Base-by-base conservation (phyloP, 805 yeast genomes). In the Brettanomyces custersianus region DNA sequence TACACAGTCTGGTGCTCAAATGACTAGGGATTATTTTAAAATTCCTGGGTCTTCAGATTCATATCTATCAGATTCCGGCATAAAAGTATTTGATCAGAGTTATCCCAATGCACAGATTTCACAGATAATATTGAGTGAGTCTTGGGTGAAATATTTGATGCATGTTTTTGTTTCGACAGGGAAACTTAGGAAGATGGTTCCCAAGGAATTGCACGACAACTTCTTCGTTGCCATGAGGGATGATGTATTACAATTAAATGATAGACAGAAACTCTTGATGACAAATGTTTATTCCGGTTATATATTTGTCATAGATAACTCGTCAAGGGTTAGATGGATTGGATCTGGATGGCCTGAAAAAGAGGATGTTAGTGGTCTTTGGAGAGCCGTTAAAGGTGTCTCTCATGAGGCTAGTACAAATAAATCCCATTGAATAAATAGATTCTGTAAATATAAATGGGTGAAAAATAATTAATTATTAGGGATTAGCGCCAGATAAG, bases 251-350 rank as follows among this genome's bases (percentile, higher is more conserved):
- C 66, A 77, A 2, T 67, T 70, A 39, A 73, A 66, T 15, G 58
- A 74, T 5, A 72, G 82, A 46, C 76, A 77, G 36, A 55, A 69
- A 19, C 57, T 90, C 24, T 62, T 72, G 33, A 72, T 87, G 45
- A 78, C 77, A 37, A 90, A 90, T 52, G 69, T 74, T 17, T 82
- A 80, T 47, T 74, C 94, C 2, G 97, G 97, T 0, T 87, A 84
- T 51, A 63, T 87, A 9, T 80, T 86, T 44, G 62, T 90, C 4
- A 69, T 92, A 24, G 98, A 92, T 51, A 65, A 65, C 12, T 63
- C 75, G 11, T 79, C 80, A 35, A 78, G 72, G 48, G 80, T 92
- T 36, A 66, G 97, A 47, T 90, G 97, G 97, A 87, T 86, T 18
- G 83, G 86, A 4, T 75, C 94, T 46, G 98, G 97, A 2, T 72